These are phyloP conservation scores for Pichia nanzhaoensis DNA, from an alignment of 805 yeast species.

Conservation along the genomic window DNA sequence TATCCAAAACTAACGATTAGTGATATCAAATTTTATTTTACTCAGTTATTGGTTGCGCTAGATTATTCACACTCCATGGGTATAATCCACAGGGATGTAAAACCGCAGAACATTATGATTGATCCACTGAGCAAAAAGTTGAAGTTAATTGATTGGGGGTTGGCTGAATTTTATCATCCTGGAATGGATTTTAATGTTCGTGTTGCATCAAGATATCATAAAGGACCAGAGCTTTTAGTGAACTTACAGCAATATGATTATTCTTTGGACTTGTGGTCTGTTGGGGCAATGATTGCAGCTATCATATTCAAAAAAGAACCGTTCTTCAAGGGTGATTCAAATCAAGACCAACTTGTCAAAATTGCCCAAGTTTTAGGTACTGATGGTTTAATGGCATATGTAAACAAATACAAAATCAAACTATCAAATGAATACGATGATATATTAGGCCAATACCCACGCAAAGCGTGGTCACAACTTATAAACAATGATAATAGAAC, in stretches of 20 bases:
- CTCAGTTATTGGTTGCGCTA: conserved; percentile 71
- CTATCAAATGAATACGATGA: conserved; percentile 77
- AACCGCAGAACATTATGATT: conserved; percentile 91
- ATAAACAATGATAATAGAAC: conserved; percentile 47
- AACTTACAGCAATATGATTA: conserved; percentile 82
- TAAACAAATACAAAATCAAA: conserved; percentile 60
- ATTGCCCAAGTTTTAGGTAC: conserved; percentile 86
- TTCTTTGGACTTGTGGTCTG: conserved; percentile 84
- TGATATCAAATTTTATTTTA: conserved; percentile 80
- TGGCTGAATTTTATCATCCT: conserved; percentile 88
- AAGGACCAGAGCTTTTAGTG: conserved; percentile 85
- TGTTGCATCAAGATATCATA: conserved; percentile 86
- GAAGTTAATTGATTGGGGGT: conserved; percentile 89
- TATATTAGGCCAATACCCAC: conserved; percentile 55
- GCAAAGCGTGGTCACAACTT: conserved; percentile 63
- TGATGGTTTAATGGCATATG: conserved; percentile 59
- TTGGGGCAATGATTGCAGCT: conserved; percentile 87
- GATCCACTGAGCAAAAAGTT: conserved; percentile 60
- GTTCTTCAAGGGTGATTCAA: conserved; percentile 85
- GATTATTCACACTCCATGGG: conserved; percentile 92
- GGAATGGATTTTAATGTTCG: conserved; percentile 87
- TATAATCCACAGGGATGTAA: conserved; percentile 90
- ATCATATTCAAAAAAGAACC: conserved; percentile 87
- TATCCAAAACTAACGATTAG: conserved; percentile 71
- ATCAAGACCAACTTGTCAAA: conserved; percentile 86